Evolutionary conservation across 2,329 filamentous ascomycete species (phyloP), one percentile per base, ranked within the genome.

Genomic region (Botrytis porri): DNA sequence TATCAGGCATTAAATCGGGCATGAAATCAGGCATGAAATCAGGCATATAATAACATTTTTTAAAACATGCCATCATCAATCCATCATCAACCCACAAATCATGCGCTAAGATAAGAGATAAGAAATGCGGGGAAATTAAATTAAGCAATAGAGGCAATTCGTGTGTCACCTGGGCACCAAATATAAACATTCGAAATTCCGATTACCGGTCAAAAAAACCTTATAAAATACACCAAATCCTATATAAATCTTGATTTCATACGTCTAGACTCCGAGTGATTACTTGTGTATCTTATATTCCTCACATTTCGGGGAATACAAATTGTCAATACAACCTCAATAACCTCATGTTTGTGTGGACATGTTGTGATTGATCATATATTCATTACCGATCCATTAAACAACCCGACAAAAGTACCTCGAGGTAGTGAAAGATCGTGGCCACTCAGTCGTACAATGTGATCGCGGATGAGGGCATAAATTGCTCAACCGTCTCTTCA

Each of bases 391-490:
- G 61, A 59, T 66, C 37, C 29, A 66, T 45, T 37, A 71, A 71
- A n/a, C 45, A 51, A 29, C 8, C 35, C 59, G 62, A n/a, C 22
- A n/a, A 29, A 16, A 35, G 22, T 41, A 32, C 6, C 60, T 62
- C 14, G 22, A 62, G 60, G 1, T 7, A 39, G 35, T 62, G 60
- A 25, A 62, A n/a, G 29, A 32, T 51, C 35, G 22, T 29, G 29
- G 20, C 20, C 25, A 41, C 45, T 57, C 20, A 10, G 63, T 65
- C 70, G 63, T 72, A 69, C 62, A 51, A 72, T 72, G 70, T 72
- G 70, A 72, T n/a, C 20, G 45, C 57, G 39, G 62, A 43, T 69
- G 48, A 51, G 63, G 57, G 39, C 70, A 72, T 72, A 72, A 60
- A 72, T 72, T 59, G 62, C 70, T 67, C 48, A 57, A 60, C 37